These are phyloP conservation scores for Jasminum sambac DNA, from an alignment of 257 asterid species.

Conservation along the genomic window DNA sequence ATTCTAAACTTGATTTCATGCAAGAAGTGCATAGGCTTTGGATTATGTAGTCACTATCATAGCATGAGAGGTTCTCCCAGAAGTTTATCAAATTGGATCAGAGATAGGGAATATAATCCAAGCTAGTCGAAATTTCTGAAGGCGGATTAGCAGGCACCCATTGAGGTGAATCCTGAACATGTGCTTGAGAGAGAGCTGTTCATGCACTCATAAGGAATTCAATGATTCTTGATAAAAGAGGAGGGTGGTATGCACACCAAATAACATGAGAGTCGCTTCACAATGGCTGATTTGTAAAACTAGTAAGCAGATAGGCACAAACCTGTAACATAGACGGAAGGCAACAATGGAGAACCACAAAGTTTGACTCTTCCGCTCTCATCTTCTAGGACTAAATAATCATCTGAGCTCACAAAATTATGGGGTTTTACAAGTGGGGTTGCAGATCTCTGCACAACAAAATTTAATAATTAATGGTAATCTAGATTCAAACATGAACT, in stretches of 20 bases:
- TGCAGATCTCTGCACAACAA: constrained; percentile 65
- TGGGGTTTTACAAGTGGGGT: constrained; percentile 70
- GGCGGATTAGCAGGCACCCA: background rate
- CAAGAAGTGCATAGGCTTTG: constrained; percentile 2
- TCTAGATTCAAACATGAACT: constrained; percentile 17
- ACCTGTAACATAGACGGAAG: constrained; percentile 90
- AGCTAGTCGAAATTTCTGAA: background rate
- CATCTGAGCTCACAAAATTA: constrained; percentile 72
- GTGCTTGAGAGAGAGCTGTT: background rate
- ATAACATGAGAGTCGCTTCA: background rate
- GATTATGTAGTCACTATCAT: background rate
- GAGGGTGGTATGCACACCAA: background rate
- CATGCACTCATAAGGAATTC: background rate
- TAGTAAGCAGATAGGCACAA: constrained; percentile 25
- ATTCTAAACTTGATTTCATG: background rate
- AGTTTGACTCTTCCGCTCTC: constrained; percentile 97
- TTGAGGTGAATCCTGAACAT: background rate
- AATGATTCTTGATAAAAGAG: background rate
- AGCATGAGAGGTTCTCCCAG: background rate
- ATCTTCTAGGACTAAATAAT: constrained; percentile 80
- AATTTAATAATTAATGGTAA: constrained; percentile 15
- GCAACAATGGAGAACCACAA: constrained; percentile 56
- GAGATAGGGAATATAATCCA: constrained; percentile 3
- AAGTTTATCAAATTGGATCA: constrained; percentile 2
- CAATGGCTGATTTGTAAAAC: constrained; percentile 1